phyloP scores from a whole-genome alignment of 2,329 filamentous ascomycete species.

The Ceratocystis colombiana region DNA sequence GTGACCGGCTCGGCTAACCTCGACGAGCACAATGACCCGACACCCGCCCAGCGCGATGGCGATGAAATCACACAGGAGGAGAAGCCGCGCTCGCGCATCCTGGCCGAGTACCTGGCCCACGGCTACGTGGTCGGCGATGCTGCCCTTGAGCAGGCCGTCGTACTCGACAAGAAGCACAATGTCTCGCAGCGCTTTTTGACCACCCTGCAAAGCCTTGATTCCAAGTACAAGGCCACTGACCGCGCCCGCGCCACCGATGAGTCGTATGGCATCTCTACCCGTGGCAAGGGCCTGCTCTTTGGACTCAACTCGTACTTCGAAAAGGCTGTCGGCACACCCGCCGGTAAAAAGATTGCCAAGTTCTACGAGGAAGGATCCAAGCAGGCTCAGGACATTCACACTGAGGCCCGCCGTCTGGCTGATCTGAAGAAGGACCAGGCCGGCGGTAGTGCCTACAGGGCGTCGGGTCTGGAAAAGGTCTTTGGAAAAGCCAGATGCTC shows the following conservation, averaged over 20 bases:
- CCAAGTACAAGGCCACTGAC: constrained; percentile 78
- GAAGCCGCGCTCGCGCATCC: constrained; percentile 86
- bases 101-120: constrained; percentile 93
- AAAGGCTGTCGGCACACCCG: constrained; percentile 77
- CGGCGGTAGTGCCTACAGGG: constrained; percentile 50
- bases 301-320: constrained; percentile 86
- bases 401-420: constrained; percentile 77
- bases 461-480: constrained; percentile 47
- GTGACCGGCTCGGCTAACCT: constrained; percentile 56
- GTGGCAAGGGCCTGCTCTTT: constrained; percentile 53
- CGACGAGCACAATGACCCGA: constrained; percentile 48
- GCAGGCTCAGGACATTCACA: constrained; percentile 89
- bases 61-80: constrained; percentile 85
- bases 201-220: constrained; percentile 67
- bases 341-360: constrained; percentile 72
- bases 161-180: constrained; percentile 81
- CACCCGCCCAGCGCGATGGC: constrained; percentile 17
- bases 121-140: constrained; percentile 72
- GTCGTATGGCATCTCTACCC: constrained; percentile 69
- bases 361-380: constrained; percentile 81
- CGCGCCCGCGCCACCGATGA: constrained; percentile 74
- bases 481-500: constrained; percentile 44
- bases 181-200: constrained; percentile 69
- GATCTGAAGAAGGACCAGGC: constrained; percentile 67
- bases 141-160: constrained; percentile 72